phyloP scores from a whole-genome alignment of 2,329 filamentous ascomycete species.

The Sporothrix pallida region DNA sequence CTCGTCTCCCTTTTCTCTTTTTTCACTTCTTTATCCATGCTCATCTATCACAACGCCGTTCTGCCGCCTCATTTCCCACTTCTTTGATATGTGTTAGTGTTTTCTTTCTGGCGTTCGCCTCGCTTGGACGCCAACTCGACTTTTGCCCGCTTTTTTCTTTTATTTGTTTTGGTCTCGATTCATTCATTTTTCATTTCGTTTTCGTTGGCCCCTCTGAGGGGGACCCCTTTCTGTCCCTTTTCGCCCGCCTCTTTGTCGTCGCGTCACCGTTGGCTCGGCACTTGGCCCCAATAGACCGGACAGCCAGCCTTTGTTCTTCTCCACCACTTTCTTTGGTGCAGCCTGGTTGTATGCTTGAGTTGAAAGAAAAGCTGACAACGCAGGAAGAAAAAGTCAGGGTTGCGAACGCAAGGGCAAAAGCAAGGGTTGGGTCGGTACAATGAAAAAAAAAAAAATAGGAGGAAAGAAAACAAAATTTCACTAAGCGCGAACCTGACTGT shows the following conservation, averaged over 20 bases:
- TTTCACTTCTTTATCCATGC: neutral
- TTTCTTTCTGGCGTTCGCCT: neutral
- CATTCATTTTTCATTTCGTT: constrained; percentile 10
- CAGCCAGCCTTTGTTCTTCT: constrained; percentile 34
- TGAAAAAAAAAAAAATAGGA: neutral
- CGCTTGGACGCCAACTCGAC: neutral
- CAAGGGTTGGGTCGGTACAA: neutral
- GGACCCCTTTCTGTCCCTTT: neutral
- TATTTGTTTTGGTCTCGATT: constrained; percentile 22
- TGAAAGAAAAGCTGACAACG: constrained; percentile 12
- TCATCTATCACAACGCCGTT: no score
- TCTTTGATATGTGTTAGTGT: neutral
- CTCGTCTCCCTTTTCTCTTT: neutral
- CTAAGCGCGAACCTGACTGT: constrained; percentile 22
- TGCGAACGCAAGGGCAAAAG: constrained; percentile 16
- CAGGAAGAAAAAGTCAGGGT: neutral
- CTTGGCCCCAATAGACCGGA: constrained; percentile 33
- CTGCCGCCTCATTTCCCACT: neutral
- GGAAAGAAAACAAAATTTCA: neutral
- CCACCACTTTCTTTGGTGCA: constrained; percentile 31
- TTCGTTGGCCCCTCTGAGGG: constrained; percentile 16
- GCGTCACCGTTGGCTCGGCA: constrained; percentile 35
- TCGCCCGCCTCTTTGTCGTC: constrained; percentile 30
- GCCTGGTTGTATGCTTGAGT: constrained; percentile 17
- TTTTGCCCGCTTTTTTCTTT: constrained; percentile 12